phyloP scores from a whole-genome alignment of 1,139 yeast species.

The Candida buenavistaensis region DNA sequence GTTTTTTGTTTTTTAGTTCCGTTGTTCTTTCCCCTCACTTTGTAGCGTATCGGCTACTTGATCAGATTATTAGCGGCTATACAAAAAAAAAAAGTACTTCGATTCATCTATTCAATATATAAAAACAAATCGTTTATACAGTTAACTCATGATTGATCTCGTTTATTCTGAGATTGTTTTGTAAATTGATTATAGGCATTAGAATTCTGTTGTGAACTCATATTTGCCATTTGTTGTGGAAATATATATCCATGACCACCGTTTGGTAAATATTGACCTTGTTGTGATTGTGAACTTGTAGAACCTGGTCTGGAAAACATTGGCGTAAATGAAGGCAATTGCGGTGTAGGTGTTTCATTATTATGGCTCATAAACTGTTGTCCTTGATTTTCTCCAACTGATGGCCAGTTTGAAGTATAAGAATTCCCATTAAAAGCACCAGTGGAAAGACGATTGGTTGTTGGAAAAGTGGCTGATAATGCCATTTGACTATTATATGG shows the following conservation, averaged over 20 bases:
- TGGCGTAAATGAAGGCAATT: slow-evolving; percentile 4
- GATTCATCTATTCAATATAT: no score
- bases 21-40: no score
- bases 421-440: no score
- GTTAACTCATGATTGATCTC: slow-evolving; percentile 3
- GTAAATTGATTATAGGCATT: slow-evolving; percentile 3
- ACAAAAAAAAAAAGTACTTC: no score
- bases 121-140: no score
- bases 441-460: no score
- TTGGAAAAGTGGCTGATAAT: no score
- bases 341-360: not conserved
- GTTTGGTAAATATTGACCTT: slow-evolving; percentile 3
- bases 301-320: no score
- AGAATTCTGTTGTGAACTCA: slow-evolving; percentile 1
- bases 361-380: not conserved
- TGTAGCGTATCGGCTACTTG: no score
- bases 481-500: no score
- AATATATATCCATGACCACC: slow-evolving; percentile 9
- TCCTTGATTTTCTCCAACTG: not conserved
- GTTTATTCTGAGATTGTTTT: not conserved
- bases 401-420: not conserved
- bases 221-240: slow-evolving; percentile 9
- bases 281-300: slow-evolving; percentile 10
- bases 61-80: no score
- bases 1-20: no score